Evolutionary conservation across 2,329 filamentous ascomycete genomes (phyloP), one percentile per base, ranked within the genome.

Genomic region (Pseudocercospora fijiensis): DNA sequence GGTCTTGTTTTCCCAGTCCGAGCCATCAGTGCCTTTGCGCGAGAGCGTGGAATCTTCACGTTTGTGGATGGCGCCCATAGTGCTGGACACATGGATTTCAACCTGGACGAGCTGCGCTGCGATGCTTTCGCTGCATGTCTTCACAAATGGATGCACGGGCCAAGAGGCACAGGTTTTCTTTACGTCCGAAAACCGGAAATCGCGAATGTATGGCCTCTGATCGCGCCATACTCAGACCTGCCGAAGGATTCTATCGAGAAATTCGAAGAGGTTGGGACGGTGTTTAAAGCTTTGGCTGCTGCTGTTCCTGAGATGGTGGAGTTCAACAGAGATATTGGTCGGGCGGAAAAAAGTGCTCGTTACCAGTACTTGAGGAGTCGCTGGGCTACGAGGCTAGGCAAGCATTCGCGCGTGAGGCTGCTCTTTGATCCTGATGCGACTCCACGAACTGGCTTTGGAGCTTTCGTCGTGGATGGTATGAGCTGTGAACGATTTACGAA

Each of bases 61-160:
- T 24, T 56, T 22, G 52, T 56, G 30, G 52, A 56, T 11, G 52
- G 52, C 10, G 52, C 52, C 11, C 52, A 56, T 24, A 28, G 24
- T 37, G 52, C 26, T 11, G 52, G 52, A 7, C 52, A 56, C 9
- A 2, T 56, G 18, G 27, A 56, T 37, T 56, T 56, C n/a, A 7
- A 16, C 3, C 2, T 56, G 13, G 27, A 56, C 3, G 52, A 56
- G n/a, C 18, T 56, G 13, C 27, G 52, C 3, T 56, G 52, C 10
- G 52, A 56, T 37, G 52, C 52, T 56, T 56, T 56, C 10, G 52
- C 52, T 6, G 52, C 52, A 9, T 56, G 52, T 18, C 27, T 56
- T 30, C 52, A 56, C 27, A 56, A 56, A 37, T 56, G 27, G 52
- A 56, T 56, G 52, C 28, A 56, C 27, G 52, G 52, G 8, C 52